These are phyloP conservation scores for Lactifluus rugatus DNA, from an alignment of 768 basidiomycete genomes.

Conservation along the genomic window DNA sequence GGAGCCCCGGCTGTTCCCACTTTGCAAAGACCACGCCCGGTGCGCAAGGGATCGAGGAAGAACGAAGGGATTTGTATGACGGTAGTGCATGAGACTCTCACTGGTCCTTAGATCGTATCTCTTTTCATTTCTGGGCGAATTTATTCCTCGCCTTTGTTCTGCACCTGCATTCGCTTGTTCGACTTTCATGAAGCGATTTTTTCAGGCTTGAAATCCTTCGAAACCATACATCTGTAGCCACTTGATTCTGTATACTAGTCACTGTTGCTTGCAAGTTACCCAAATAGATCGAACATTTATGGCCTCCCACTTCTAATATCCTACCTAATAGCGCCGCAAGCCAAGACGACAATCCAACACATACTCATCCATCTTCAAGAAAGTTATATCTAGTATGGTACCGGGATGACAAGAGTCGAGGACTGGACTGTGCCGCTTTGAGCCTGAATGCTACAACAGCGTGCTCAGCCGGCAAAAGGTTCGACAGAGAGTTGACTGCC, in stretches of 20 bases:
- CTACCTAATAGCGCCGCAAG: neutral
- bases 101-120: neutral
- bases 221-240: constrained; percentile 10
- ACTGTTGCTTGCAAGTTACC: neutral
- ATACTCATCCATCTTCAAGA: no score
- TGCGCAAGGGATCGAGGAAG: constrained; percentile 2
- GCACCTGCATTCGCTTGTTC: neutral
- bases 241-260: constrained; percentile 5
- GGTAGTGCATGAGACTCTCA: constrained; percentile 15
- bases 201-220: constrained; percentile 6
- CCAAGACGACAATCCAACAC: no score
- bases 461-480: no score
- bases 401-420: no score
- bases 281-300: neutral
- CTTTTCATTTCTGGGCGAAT: neutral
- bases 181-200: constrained; percentile 12
- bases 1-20: neutral
- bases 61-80: constrained; percentile 16
- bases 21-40: neutral
- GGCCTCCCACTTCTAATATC: neutral
- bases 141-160: neutral
- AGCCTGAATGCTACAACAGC: no score
- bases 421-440: no score
- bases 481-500: no score
- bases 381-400: no score